A percentile compares a stretch with the other conserved stretches of the same genome.
Conservation (phyloP, 2,329 filamentous ascomycete genomes). For the Trematosphaeria pertusa region DNA sequence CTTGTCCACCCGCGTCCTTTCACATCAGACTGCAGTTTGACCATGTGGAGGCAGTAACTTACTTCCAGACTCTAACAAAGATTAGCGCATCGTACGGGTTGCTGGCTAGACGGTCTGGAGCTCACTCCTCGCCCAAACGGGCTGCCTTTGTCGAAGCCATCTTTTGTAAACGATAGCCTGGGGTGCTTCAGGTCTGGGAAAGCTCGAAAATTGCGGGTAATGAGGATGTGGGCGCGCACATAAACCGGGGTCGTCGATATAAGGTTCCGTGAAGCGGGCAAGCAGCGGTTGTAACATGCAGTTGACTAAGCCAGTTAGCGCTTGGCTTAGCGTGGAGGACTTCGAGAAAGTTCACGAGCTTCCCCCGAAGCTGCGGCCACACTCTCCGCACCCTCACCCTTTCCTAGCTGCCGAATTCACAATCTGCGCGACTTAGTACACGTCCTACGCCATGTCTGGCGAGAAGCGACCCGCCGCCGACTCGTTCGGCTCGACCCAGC, state of each 20-base stretch:
- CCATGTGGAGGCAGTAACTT: constrained; percentile 53
- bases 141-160: constrained; percentile 70
- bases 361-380: neutral
- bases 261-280: constrained; percentile 23
- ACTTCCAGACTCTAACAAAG: constrained; percentile 85
- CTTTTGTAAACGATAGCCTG: constrained; percentile 5
- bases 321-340: constrained; percentile 14
- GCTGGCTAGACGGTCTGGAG: constrained; percentile 28
- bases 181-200: neutral
- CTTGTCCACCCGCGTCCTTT: constrained; percentile 92
- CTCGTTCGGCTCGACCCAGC: constrained; percentile 78
- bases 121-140: constrained; percentile 78
- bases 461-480: constrained; percentile 92
- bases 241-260: constrained; percentile 17
- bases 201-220: neutral
- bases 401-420: neutral
- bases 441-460: constrained; percentile 70
- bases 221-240: neutral
- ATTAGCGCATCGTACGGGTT: constrained; percentile 40
- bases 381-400: neutral
- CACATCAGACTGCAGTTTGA: constrained; percentile 29
- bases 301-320: constrained; percentile 18
- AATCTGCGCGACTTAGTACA: constrained; percentile 8
- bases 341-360: constrained; percentile 25
- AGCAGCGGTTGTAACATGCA: constrained; percentile 10